Percentiles rank a stretch among this genome's conserved stretches.
These are phyloP conservation scores for Aspergillus novoparasiticus DNA, from an alignment of 2,329 filamentous ascomycete genomes.

Conservation along the genomic window DNA sequence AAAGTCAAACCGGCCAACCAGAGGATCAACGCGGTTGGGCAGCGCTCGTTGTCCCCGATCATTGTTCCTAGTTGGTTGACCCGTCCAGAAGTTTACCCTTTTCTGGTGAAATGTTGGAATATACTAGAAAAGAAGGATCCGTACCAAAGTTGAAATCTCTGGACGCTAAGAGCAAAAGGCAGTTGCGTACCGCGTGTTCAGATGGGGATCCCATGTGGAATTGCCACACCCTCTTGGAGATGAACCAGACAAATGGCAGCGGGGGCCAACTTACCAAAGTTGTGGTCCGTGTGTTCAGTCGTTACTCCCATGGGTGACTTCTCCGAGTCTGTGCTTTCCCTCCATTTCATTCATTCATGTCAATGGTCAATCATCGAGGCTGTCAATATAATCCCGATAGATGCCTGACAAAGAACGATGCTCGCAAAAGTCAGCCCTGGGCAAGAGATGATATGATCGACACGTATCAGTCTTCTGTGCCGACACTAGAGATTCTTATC, in stretches of 20 bases:
- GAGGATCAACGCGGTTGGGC: neutral
- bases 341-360: no score
- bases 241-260: neutral
- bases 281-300: neutral
- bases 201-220: neutral
- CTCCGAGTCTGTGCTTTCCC: neutral
- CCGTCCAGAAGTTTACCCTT: neutral
- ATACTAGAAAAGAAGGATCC: constrained; percentile 1
- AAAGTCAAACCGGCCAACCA: neutral
- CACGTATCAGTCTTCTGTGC: neutral
- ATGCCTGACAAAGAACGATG: neutral
- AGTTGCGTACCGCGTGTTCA: constrained; percentile 2
- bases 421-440: neutral
- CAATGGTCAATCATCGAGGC: no score
- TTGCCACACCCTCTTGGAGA: neutral
- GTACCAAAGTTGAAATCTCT: no score
- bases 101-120: neutral
- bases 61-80: neutral
- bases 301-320: no score
- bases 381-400: no score
- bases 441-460: neutral
- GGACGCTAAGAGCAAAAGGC: neutral
- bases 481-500: neutral
- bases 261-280: no score
- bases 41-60: neutral